Evolutionary conservation across 2,329 filamentous ascomycete genomes (phyloP).

Genomic region (Phyllosticta capitalensis): DNA sequence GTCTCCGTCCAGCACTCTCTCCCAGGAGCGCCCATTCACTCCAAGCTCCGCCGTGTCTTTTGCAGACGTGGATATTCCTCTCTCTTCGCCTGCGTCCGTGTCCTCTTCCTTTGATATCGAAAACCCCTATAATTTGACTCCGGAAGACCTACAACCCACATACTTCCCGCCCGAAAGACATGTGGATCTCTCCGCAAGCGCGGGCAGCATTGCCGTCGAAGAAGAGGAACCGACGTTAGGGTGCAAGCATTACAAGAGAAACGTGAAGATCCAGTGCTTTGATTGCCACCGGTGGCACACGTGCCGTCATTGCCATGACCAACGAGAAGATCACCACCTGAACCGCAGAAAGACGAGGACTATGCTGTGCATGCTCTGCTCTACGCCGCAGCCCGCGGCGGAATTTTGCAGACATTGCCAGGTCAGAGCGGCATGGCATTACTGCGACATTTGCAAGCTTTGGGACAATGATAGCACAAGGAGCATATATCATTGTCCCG

Average conservation of each 20-base stretch:
- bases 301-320: conserved; percentile 89
- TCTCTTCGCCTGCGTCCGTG: conserved; percentile 26
- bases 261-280: conserved; percentile 90
- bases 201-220: conserved; percentile 41
- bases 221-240: conserved; percentile 49
- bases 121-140: conserved; percentile 25
- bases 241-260: conserved; percentile 87
- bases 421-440: conserved; percentile 74
- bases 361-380: conserved; percentile 97
- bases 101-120: conserved; percentile 25
- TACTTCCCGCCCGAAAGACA: neutral
- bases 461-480: conserved; percentile 92
- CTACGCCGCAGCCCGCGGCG: conserved; percentile 69
- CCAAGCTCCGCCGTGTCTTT: conserved; percentile 26
- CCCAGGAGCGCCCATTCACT: conserved; percentile 29
- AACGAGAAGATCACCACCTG: conserved; percentile 66
- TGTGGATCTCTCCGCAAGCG: conserved; percentile 34
- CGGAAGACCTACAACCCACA: conserved; percentile 7
- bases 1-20: conserved; percentile 29
- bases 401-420: conserved; percentile 72
- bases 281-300: conserved; percentile 89
- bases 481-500: conserved; percentile 89
- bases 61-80: conserved; percentile 22
- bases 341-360: conserved; percentile 77
- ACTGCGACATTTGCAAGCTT: conserved; percentile 87